A percentile compares a stretch with the other conserved stretches of the same genome.
These are phyloP conservation scores for Diversispora epigaea DNA, from an alignment of 192 early-diverging fungal genomes.

Conservation along the genomic window DNA sequence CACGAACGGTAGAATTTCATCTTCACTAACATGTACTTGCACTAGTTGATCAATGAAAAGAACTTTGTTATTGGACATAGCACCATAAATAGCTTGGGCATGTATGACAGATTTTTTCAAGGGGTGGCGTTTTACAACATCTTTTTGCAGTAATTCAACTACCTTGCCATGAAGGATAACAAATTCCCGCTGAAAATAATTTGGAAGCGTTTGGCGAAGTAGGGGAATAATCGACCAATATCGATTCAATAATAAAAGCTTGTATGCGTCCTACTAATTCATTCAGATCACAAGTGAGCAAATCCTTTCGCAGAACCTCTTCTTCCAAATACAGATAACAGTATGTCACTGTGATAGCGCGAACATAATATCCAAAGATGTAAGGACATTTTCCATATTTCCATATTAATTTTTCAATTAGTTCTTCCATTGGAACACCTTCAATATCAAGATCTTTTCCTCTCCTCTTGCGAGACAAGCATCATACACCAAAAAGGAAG, in stretches of 20 bases:
- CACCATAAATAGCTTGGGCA: no score
- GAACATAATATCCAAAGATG: slow-evolving; percentile 27
- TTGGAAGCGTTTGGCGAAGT: slow-evolving; percentile 28
- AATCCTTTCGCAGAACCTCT: slow-evolving; percentile 11
- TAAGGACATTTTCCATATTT: slow-evolving; percentile 28
- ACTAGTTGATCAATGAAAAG: no score
- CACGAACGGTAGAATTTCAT: no score
- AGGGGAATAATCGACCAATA: slow-evolving; percentile 23
- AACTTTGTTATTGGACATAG: no score
- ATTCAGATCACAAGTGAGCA: neutral
- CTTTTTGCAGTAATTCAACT: no score
- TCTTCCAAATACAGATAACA: slow-evolving; percentile 1
- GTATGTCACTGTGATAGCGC: slow-evolving; percentile 6
- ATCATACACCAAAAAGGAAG: slow-evolving; percentile 21
- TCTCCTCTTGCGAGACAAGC: slow-evolving; percentile 29
- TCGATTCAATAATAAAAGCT: slow-evolving; percentile 22
- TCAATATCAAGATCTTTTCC: slow-evolving; percentile 4
- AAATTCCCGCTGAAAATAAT: no score
- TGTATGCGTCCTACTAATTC: slow-evolving; percentile 8
- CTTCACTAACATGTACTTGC: no score
- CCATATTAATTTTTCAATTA: slow-evolving; percentile 18
- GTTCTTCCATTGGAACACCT: neutral
- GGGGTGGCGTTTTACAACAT: no score
- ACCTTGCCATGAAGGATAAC: no score
- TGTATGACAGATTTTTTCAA: no score